These are phyloP conservation scores for Musa beccarii DNA, from an alignment of 176 grass and related monocot species.

Conservation along the genomic window DNA sequence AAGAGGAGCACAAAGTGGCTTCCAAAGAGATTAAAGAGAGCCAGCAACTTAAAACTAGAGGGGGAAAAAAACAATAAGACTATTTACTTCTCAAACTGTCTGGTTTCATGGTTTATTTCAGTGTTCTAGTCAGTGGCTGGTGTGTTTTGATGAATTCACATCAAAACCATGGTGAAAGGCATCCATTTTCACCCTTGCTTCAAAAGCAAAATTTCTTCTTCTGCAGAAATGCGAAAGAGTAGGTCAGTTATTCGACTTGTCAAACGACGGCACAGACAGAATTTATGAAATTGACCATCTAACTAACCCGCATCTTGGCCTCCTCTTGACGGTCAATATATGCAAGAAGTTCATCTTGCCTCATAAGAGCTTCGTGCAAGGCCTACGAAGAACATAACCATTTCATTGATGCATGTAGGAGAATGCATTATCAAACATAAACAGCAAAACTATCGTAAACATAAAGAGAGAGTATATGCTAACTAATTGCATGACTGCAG, in stretches of 20 bases:
- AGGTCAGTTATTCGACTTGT: constrained; percentile 8
- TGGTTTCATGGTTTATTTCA: background rate
- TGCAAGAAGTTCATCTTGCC: constrained; percentile 88
- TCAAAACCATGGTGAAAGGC: background rate
- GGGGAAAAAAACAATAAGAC: background rate
- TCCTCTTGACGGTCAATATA: constrained; percentile 72
- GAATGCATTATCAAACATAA: background rate
- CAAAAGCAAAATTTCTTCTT: constrained; percentile 13
- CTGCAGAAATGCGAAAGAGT: constrained; percentile 14
- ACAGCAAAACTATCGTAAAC: background rate
- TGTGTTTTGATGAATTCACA: background rate
- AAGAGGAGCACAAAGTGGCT: no score
- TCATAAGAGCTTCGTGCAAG: constrained; percentile 89
- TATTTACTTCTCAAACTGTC: background rate
- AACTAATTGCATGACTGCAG: background rate
- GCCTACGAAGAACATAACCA: constrained; percentile 29
- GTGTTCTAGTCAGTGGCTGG: background rate
- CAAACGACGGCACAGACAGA: background rate
- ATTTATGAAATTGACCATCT: background rate
- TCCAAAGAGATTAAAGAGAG: background rate
- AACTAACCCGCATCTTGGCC: constrained; percentile 67
- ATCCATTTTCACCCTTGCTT: background rate
- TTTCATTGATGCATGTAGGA: background rate
- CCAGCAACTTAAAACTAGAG: background rate
- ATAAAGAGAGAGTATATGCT: background rate